Percentiles rank a stretch among this genome's conserved stretches.
These are phyloP conservation scores for Arthrobotrys musiformis DNA, from an alignment of 2,329 filamentous ascomycete species.

Conservation along the genomic window DNA sequence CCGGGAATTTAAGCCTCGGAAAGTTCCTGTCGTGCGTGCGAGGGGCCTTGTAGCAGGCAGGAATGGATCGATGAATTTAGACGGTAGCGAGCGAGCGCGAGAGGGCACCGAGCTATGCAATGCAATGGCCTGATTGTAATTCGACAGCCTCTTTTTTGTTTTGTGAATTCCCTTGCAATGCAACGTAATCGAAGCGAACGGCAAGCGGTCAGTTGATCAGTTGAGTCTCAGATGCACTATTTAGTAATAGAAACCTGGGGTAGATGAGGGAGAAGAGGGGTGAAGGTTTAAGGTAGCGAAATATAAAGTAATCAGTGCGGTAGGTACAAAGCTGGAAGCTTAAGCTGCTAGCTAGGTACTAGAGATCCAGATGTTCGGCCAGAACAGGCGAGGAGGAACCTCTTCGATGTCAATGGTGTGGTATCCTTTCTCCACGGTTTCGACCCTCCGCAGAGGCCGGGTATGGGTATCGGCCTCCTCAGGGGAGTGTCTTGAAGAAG, in stretches of 20 bases:
- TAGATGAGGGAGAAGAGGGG: slow-evolving; percentile 12
- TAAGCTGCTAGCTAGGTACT: no score
- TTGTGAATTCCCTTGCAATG: no score
- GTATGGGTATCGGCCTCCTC: slow-evolving; percentile 5
- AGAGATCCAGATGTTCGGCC: slow-evolving; percentile 12
- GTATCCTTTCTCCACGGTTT: slow-evolving; percentile 35
- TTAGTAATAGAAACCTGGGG: slow-evolving; percentile 46
- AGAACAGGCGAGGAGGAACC: slow-evolving; percentile 23
- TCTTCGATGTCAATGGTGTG: not conserved
- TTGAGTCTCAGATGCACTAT: slow-evolving; percentile 35
- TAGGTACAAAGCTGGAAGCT: slow-evolving; percentile 18
- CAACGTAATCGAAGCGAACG: slow-evolving; percentile 41
- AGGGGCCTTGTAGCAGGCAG: not conserved
- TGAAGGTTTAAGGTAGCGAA: slow-evolving; percentile 13
- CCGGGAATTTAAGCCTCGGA: slow-evolving; percentile 45
- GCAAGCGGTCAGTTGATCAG: slow-evolving; percentile 42
- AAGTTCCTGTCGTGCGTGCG: slow-evolving; percentile 20
- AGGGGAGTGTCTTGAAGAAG: slow-evolving; percentile 9
- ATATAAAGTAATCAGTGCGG: slow-evolving; percentile 25
- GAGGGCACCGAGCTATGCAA: no score
- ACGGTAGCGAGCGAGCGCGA: not conserved
- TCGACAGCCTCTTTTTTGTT: slow-evolving; percentile 2
- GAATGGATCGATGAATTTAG: slow-evolving; percentile 11
- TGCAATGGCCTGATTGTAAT: slow-evolving; percentile 20
- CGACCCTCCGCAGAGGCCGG: not conserved